phyloP scores from a whole-genome alignment of 305 asterid species.

The Plantago coronopus region DNA sequence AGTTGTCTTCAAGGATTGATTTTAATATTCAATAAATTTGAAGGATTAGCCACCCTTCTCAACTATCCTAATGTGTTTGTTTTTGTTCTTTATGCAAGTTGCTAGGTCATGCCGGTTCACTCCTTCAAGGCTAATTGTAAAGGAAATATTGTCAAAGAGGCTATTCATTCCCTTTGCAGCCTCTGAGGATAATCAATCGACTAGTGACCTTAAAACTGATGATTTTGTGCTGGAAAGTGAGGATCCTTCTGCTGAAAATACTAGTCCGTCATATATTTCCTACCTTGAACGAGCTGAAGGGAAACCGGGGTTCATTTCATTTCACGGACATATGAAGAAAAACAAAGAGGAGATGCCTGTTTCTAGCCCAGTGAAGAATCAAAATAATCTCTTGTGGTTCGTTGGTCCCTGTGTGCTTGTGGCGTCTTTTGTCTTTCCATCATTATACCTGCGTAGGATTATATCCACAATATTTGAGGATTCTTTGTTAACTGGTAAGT shows the following conservation, averaged over 20 bases:
- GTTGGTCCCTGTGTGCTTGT: conserved; percentile 82
- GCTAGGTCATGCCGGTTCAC: conserved; percentile 38
- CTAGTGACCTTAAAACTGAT: conserved; percentile 15
- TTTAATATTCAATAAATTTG: conserved; percentile 8
- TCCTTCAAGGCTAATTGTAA: conserved; percentile 35
- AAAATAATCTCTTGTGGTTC: conserved; percentile 61
- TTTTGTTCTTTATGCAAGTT: conserved; percentile 32
- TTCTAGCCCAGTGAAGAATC: conserved; percentile 37
- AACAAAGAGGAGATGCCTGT: conserved; percentile 34
- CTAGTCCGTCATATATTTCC: conserved; percentile 31
- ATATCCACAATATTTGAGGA: conserved; percentile 82
- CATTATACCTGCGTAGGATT: conserved; percentile 83
- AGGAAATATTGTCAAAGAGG: conserved; percentile 33
- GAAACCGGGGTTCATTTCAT: conserved; percentile 82
- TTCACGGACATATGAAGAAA: conserved; percentile 41
- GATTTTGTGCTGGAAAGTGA: conserved; percentile 38
- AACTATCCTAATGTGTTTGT: conserved; percentile 6
- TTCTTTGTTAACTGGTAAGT: conserved; percentile 83
- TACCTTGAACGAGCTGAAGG: conserved; percentile 51
- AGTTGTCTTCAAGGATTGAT: conserved; percentile 4
- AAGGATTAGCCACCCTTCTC: not conserved
- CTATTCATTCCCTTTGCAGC: conserved; percentile 35
- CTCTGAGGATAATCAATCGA: conserved; percentile 20
- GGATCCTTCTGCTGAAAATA: conserved; percentile 40
- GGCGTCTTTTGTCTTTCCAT: conserved; percentile 84